These are phyloP conservation scores for Golubevia sp. DNA, from an alignment of 1,284 basidiomycete species.

Conservation along the genomic window DNA sequence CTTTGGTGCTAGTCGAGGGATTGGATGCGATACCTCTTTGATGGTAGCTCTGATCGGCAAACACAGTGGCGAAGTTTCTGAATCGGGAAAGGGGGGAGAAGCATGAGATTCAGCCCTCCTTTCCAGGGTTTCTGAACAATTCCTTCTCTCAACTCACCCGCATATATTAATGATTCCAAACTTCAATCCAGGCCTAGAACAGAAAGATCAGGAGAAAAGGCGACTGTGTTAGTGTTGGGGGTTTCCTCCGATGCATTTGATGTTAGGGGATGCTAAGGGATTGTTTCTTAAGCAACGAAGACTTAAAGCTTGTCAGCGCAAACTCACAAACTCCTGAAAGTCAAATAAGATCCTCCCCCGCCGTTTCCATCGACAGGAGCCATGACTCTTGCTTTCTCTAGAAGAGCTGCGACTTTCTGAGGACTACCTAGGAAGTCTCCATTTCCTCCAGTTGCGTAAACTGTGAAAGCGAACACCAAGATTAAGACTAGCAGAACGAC, in stretches of 20 bases:
- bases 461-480: slow-evolving; percentile 69
- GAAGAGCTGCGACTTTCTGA: slow-evolving; percentile 47
- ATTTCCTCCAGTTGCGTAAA: slow-evolving; percentile 71
- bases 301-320: too few species aligned
- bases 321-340: too few species aligned
- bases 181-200: slow-evolving; percentile 78
- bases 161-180: slow-evolving; percentile 84
- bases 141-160: not conserved
- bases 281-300: too few species aligned
- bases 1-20: slow-evolving; percentile 81
- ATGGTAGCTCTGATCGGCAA: slow-evolving; percentile 70
- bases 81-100: slow-evolving; percentile 54
- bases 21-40: slow-evolving; percentile 85
- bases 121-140: too few species aligned
- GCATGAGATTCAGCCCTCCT: too few species aligned
- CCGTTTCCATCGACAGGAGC: slow-evolving; percentile 70
- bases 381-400: slow-evolving; percentile 60
- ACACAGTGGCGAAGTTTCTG: slow-evolving; percentile 81
- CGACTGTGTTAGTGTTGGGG: too few species aligned
- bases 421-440: slow-evolving; percentile 69
- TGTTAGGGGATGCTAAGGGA: too few species aligned
- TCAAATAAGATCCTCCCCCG: slow-evolving; percentile 70
- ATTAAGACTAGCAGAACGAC: slow-evolving; percentile 47
- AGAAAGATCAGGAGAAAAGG: too few species aligned
- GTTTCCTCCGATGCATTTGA: too few species aligned